phyloP scores from a whole-genome alignment of 1,284 basidiomycete genomes.

The Termitomyces sp. region DNA sequence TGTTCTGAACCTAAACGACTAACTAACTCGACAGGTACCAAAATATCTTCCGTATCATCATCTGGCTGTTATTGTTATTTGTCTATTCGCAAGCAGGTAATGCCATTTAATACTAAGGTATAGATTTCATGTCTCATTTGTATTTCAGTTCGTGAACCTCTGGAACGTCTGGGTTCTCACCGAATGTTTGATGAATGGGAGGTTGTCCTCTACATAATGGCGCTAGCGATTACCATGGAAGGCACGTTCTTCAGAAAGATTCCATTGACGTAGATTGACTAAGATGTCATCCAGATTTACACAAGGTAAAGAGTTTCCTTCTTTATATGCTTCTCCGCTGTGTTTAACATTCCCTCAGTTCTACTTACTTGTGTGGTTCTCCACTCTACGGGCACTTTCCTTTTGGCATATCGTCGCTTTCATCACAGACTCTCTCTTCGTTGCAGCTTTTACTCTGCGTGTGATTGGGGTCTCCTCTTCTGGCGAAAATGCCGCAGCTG shows the following conservation, averaged over 20 bases:
- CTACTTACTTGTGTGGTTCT: constrained; percentile 59
- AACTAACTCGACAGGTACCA: constrained; percentile 51
- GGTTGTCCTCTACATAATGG: constrained; percentile 70
- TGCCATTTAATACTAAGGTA: constrained; percentile 21
- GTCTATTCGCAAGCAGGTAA: constrained; percentile 82
- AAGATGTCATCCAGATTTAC: constrained; percentile 43
- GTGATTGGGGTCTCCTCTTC: constrained; percentile 52
- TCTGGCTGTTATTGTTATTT: constrained; percentile 84
- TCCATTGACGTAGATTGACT: not conserved
- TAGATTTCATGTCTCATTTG: constrained; percentile 6
- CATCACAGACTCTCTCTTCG: constrained; percentile 66
- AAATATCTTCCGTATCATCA: constrained; percentile 66
- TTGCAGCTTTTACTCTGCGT: constrained; percentile 73
- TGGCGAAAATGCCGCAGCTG: constrained; percentile 35
- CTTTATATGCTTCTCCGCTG: not conserved
- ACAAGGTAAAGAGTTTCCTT: constrained; percentile 46
- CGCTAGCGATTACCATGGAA: constrained; percentile 73
- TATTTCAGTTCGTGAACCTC: constrained; percentile 60
- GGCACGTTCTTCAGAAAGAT: constrained; percentile 36
- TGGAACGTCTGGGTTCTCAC: constrained; percentile 54
- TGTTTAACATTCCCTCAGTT: constrained; percentile 38
- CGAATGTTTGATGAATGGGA: constrained; percentile 72
- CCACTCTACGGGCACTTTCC: constrained; percentile 67
- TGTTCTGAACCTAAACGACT: constrained; percentile 18
- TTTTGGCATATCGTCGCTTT: constrained; percentile 80